Evolutionary conservation across 257 asterid species (phyloP).

Genomic region (Lithospermum erythrorhizon): DNA sequence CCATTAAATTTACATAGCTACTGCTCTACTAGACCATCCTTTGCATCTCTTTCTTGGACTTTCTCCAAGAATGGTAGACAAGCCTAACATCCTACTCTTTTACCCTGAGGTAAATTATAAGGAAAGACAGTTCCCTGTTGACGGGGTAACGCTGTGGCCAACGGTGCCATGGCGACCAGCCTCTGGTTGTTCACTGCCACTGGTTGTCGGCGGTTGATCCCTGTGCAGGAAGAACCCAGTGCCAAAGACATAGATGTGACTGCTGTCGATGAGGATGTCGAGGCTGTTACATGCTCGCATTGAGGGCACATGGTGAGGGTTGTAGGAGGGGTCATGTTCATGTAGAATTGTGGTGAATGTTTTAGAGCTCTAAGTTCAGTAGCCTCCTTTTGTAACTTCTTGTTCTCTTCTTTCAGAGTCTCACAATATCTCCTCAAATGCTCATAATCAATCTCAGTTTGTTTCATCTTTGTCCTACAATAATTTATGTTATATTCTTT

Average conservation of each 20-base stretch:
- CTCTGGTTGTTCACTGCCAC: constrained; percentile 21
- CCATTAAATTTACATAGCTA: constrained; percentile 16
- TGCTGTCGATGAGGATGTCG: constrained; percentile 27
- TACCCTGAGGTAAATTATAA: constrained; percentile 5
- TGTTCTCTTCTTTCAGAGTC: constrained; percentile 71
- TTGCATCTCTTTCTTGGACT: constrained; percentile 14
- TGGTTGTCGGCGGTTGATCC: constrained; percentile 14
- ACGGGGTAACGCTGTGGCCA: constrained; percentile 48
- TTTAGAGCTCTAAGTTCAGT: constrained; percentile 70
- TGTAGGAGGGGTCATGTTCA: constrained; percentile 92
- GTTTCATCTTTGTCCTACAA: constrained; percentile 90
- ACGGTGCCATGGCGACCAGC: constrained; percentile 31
- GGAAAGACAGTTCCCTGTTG: constrained; percentile 25
- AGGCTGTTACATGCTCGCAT: constrained; percentile 68
- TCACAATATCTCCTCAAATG: constrained; percentile 79
- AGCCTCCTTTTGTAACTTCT: constrained; percentile 79
- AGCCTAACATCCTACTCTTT: constrained; percentile 2
- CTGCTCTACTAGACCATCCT: constrained; percentile 14
- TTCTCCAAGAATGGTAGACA: constrained; percentile 6
- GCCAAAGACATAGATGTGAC: constrained; percentile 19
- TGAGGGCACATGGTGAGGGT: constrained; percentile 97
- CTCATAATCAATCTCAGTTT: constrained; percentile 92
- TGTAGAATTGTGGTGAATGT: constrained; percentile 77
- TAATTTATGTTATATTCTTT: neutral
- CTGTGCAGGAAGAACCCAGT: constrained; percentile 2